A percentile compares a stretch with the other conserved stretches of the same genome.
phyloP scores from a whole-genome alignment of 805 yeast species.

The Brettanomyces nanus region DNA sequence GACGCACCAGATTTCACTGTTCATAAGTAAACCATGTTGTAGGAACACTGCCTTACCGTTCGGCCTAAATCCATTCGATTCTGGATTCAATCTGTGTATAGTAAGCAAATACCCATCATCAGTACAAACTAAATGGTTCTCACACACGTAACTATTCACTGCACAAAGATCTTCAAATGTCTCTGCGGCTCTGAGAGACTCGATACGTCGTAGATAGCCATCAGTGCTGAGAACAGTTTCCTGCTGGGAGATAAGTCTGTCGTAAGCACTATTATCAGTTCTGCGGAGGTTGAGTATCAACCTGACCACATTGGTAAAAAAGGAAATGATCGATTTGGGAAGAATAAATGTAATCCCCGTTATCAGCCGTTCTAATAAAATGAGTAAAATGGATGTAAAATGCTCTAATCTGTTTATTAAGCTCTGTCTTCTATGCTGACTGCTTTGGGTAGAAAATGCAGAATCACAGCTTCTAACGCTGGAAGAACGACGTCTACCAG shows the following conservation, averaged over 20 bases:
- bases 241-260: slow-evolving; percentile 13
- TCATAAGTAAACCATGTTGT: slow-evolving; percentile 90
- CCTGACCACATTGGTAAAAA: slow-evolving; percentile 16
- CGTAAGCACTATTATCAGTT: slow-evolving; percentile 16
- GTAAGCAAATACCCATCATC: slow-evolving; percentile 71
- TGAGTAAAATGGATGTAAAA: slow-evolving; percentile 16
- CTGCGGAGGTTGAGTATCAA: slow-evolving; percentile 14
- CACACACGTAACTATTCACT: slow-evolving; percentile 60
- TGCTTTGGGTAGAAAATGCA: neutral
- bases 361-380: slow-evolving; percentile 21
- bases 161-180: slow-evolving; percentile 59
- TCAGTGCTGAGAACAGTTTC: slow-evolving; percentile 10
- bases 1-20: slow-evolving; percentile 61
- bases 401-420: neutral
- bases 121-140: slow-evolving; percentile 72
- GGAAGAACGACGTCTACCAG: neutral
- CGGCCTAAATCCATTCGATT: slow-evolving; percentile 21
- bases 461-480: neutral
- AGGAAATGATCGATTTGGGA: slow-evolving; percentile 18
- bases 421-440: neutral
- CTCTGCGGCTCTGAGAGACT: slow-evolving; percentile 35
- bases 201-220: slow-evolving; percentile 17
- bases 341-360: slow-evolving; percentile 18
- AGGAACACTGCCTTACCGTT: slow-evolving; percentile 57
- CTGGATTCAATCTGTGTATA: slow-evolving; percentile 54